These are phyloP conservation scores for Trifolium subterraneum DNA, from an alignment of 306 rosid genomes.

Conservation along the genomic window DNA sequence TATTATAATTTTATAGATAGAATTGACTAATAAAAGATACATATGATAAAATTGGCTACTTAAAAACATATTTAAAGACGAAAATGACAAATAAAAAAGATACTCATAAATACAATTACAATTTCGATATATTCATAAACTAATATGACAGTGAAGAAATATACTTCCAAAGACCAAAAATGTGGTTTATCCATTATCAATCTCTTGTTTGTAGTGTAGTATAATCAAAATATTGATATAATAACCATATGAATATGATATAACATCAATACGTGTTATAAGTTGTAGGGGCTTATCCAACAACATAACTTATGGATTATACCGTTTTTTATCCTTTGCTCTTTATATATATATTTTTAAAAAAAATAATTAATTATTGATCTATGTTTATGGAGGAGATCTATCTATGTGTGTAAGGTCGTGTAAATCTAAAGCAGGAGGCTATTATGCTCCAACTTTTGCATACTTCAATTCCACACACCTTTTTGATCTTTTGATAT, in stretches of 20 bases:
- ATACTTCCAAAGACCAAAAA: too few relatives aligned
- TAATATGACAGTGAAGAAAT: too few relatives aligned
- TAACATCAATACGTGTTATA: conserved; percentile 5
- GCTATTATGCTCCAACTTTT: conserved; percentile 51
- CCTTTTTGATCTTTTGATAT: conserved; percentile 27
- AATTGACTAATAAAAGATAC: too few relatives aligned
- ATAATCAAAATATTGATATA: background rate
- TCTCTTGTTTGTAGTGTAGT: too few relatives aligned
- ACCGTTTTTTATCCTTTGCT: background rate
- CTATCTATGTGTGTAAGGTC: conserved; percentile 13
- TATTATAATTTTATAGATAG: too few relatives aligned
- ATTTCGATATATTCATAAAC: too few relatives aligned
- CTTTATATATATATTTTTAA: background rate
- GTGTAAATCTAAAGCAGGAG: conserved; percentile 33
- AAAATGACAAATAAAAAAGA: too few relatives aligned
- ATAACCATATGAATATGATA: background rate
- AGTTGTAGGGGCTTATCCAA: conserved; percentile 12
- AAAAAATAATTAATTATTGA: background rate
- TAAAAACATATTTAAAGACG: too few relatives aligned
- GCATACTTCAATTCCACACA: conserved; percentile 24
- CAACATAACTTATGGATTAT: background rate
- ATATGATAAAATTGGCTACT: too few relatives aligned
- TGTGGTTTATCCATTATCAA: too few relatives aligned
- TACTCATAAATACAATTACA: too few relatives aligned
- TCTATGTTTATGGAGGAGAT: conserved; percentile 21